Conservation (phyloP, 2,329 filamentous ascomycete species). For the Xylariomycetidae sp. region DNA sequence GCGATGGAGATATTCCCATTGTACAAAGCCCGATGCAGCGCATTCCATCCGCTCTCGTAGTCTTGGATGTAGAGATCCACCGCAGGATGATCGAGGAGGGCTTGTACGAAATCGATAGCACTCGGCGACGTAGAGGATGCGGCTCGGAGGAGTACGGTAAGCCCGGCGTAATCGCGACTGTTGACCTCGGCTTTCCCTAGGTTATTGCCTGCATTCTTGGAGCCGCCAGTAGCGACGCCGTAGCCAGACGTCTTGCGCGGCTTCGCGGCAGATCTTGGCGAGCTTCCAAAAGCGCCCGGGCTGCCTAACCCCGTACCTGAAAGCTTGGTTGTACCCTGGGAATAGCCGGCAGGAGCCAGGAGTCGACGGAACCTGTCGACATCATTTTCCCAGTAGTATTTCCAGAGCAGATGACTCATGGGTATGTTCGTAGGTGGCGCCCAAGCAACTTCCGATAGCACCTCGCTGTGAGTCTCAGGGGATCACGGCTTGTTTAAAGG, state of each 20-base stretch:
- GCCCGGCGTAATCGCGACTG: conserved; percentile 70
- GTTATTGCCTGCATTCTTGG: conserved; percentile 37
- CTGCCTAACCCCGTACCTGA: conserved; percentile 34
- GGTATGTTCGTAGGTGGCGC: conserved; percentile 38
- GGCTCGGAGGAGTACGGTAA: conserved; percentile 79
- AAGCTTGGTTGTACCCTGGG: conserved; percentile 48
- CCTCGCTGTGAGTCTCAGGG: conserved; percentile 82
- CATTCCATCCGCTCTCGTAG: conserved; percentile 90
- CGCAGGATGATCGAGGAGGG: conserved; percentile 73
- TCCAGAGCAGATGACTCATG: conserved; percentile 98
- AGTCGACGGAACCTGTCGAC: conserved; percentile 89
- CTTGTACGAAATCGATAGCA: conserved; percentile 68
- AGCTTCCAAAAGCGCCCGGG: conserved; percentile 37
- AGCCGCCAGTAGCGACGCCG: conserved; percentile 34
- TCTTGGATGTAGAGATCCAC: conserved; percentile 86
- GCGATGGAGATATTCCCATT: conserved; percentile 84
- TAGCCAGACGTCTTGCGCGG: conserved; percentile 47
- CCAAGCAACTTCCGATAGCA: conserved; percentile 13
- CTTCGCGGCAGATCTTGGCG: conserved; percentile 44
- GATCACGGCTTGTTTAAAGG: conserved; percentile 94
- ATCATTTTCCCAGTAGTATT: conserved; percentile 95
- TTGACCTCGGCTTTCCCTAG: conserved; percentile 67
- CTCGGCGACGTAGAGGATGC: conserved; percentile 67
- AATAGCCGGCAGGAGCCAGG: conserved; percentile 63
- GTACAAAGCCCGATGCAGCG: conserved; percentile 85